Conservation (phyloP, 306 rosid species). For the Castanopsis chinensis region DNA sequence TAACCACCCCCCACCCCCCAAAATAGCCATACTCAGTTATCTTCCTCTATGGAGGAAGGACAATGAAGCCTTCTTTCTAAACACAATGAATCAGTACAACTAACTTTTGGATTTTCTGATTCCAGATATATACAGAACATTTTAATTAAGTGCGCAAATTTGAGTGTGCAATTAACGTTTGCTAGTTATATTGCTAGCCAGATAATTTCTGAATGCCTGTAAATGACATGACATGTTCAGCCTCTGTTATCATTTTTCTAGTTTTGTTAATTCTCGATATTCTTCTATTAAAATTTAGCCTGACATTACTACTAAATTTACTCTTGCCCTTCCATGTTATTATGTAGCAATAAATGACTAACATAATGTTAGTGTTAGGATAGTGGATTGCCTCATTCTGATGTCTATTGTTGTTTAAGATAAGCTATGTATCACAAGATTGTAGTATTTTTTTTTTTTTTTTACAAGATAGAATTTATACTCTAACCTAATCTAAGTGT, state of each 20-base stretch:
- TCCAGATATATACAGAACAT: not conserved
- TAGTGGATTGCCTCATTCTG: not conserved
- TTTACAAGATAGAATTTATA: no score
- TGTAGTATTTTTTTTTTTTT: not conserved
- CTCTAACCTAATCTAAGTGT: no score
- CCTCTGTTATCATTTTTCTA: not conserved
- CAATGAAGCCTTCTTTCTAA: not conserved
- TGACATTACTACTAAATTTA: not conserved
- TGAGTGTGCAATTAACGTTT: not conserved
- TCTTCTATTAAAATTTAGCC: not conserved
- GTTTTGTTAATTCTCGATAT: not conserved
- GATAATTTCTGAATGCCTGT: not conserved
- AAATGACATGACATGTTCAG: not conserved
- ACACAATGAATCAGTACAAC: not conserved
- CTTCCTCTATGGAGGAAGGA: not conserved
- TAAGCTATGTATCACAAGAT: not conserved
- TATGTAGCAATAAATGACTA: not conserved
- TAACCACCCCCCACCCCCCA: not conserved
- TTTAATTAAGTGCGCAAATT: not conserved
- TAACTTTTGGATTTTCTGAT: not conserved
- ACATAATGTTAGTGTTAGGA: not conserved
- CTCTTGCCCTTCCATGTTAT: not conserved
- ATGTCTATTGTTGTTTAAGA: not conserved
- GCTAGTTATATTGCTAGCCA: not conserved
- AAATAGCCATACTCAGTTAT: not conserved